These are phyloP conservation scores for Luzula sylvatica DNA, from an alignment of 176 grass and related monocot species.

Conservation along the genomic window DNA sequence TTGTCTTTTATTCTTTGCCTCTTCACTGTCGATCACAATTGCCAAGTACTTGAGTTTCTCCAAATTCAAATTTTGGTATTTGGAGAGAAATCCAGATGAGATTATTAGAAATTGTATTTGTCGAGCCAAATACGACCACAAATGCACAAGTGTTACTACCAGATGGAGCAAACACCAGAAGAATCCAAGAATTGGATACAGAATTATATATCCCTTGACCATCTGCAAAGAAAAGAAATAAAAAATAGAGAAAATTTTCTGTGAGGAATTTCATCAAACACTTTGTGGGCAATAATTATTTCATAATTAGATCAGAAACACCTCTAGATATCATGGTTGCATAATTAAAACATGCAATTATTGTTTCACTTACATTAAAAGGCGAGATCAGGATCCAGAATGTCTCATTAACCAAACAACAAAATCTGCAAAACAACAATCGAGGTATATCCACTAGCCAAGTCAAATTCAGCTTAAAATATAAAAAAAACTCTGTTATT, in stretches of 20 bases:
- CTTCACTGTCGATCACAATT: conserved; percentile 79
- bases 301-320: too few species aligned
- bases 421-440: neutral
- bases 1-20: conserved; percentile 58
- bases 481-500: too few species aligned
- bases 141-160: conserved; percentile 32
- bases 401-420: neutral
- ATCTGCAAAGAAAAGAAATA: conserved; percentile 24
- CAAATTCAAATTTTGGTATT: conserved; percentile 48
- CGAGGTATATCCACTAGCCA: too few species aligned
- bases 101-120: conserved; percentile 50
- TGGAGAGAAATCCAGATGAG: conserved; percentile 46
- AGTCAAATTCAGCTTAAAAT: too few species aligned
- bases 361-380: conserved; percentile 5
- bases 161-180: conserved; percentile 60
- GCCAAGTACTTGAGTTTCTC: conserved; percentile 45
- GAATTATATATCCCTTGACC: conserved; percentile 36
- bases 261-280: conserved; percentile 11
- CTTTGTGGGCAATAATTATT: neutral
- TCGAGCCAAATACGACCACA: conserved; percentile 40
- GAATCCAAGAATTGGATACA: conserved; percentile 38
- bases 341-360: too few species aligned
- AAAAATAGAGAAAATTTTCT: neutral
- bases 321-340: too few species aligned
- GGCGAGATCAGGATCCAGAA: conserved; percentile 5